These are phyloP conservation scores for Saccharomycodes ludwigii DNA, from an alignment of 805 yeast species.

Conservation along the genomic window DNA sequence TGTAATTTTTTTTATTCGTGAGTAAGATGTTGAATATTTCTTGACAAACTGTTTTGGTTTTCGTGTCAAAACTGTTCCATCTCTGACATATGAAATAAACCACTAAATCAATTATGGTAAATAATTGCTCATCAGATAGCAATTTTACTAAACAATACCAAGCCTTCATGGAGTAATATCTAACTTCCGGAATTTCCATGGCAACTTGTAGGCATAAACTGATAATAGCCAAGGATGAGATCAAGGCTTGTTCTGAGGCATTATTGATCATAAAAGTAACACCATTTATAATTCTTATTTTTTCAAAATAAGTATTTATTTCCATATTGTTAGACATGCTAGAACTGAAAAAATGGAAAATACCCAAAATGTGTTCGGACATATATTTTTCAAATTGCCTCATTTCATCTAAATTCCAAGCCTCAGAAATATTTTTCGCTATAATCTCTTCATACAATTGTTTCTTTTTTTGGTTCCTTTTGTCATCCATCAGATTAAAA, in stretches of 20 bases:
- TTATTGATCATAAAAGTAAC: constrained; percentile 48
- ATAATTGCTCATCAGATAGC: constrained; percentile 44
- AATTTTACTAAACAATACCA: constrained; percentile 50
- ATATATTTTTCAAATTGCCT: constrained; percentile 29
- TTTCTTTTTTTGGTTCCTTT: constrained; percentile 7
- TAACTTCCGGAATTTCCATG: constrained; percentile 48
- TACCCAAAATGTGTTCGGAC: constrained; percentile 53
- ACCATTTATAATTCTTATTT: constrained; percentile 60
- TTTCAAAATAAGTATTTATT: constrained; percentile 58
- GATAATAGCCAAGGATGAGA: constrained; percentile 70
- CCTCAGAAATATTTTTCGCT: constrained; percentile 12
- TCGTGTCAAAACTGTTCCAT: constrained; percentile 39
- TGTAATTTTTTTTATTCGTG: constrained; percentile 11
- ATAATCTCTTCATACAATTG: constrained; percentile 5
- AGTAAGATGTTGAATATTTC: constrained; percentile 31
- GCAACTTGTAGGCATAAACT: constrained; percentile 78
- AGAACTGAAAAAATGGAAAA: constrained; percentile 70
- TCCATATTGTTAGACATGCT: constrained; percentile 66
- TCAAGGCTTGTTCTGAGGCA: constrained; percentile 39
- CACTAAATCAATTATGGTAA: constrained; percentile 59
- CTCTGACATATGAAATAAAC: constrained; percentile 62
- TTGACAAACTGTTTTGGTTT: constrained; percentile 38
- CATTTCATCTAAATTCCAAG: constrained; percentile 19
- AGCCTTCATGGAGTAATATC: constrained; percentile 49
- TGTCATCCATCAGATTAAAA: not conserved